These are phyloP conservation scores for Oropetium thomaeum DNA, from an alignment of 176 grass and related monocot genomes.

Conservation along the genomic window DNA sequence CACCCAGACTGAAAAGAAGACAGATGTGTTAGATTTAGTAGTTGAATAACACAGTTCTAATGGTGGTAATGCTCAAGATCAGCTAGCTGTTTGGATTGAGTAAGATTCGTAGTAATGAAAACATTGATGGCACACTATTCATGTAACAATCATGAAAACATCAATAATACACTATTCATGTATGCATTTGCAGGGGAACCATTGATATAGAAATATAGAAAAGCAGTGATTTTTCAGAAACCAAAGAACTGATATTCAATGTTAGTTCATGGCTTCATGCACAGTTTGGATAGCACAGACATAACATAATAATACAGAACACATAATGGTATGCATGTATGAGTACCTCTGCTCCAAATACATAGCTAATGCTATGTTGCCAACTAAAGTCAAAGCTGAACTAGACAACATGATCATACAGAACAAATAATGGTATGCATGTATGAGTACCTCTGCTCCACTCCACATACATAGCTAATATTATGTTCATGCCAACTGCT, in stretches of 20 bases:
- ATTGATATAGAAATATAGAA: neutral
- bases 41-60: neutral
- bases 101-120: neutral
- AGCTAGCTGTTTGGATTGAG: neutral
- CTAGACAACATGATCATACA: neutral
- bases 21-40: neutral
- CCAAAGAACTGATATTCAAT: neutral
- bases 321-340: conserved; percentile 9
- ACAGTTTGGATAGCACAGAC: neutral
- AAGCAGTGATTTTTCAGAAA: neutral
- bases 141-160: neutral
- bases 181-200: neutral
- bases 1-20: conserved; percentile 66
- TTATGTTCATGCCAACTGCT: neutral
- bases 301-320: neutral
- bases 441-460: neutral
- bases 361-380: too few species aligned
- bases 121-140: neutral
- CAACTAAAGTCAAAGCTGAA: neutral
- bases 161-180: neutral
- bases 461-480: neutral
- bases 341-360: neutral
- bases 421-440: neutral
- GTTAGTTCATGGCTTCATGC: neutral
- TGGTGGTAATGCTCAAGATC: neutral